Evolutionary conservation across 495 filamentous ascomycete species (phyloP), one percentile per base, ranked within the genome.

Genomic region (Lasiosphaeria ovina): DNA sequence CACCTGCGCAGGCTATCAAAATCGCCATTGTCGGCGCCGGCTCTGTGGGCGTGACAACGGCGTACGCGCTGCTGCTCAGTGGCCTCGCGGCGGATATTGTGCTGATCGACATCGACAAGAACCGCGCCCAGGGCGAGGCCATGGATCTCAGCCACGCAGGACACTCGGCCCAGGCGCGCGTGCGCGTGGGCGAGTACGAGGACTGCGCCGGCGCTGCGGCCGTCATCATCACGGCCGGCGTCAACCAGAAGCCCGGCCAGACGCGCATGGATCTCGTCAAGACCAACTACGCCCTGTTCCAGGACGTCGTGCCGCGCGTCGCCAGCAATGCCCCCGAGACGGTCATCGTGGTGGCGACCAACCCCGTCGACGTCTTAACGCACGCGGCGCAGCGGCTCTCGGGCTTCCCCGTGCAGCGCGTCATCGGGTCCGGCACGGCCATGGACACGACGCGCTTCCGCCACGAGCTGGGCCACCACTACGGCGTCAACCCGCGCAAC

Each of bases 81-180:
- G 72, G 73, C 34, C 79, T 85, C 35, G 76, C 78, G 4, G 79
- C 81, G 66, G 76, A 77, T 54, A 71, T 86, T 54, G 83, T 82
- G 40, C 69, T 74, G 9, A 72, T 76, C 58, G 66, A 64, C 33
- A 75, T 69, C 55, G 69, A 76, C 61, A 58, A 64, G 35, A 61
- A 69, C 44, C 62, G 73, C 40, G 66, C 72, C 14, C 60, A 65
- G 44, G 75, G 74, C 35, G 75, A 74, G 65, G 74, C 64, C 17
- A 74, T 74, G 35, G 74, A 75, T 44, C 63, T 77, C 31, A 67
- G 63, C 8, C 75, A 76, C 54, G 71, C 74, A 7, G 71, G 69
- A 1, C 72, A 74, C 45, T 69, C 66, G 33, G 68, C 72, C 1
- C 69, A 76, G 16, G 72, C 72, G 56, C 62, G 67, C 32, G 67